Percentiles rank a stretch among this genome's conserved stretches.
These are phyloP conservation scores for Exophiala phaeomuriformis DNA, from an alignment of 2,329 filamentous ascomycete species.

Conservation along the genomic window DNA sequence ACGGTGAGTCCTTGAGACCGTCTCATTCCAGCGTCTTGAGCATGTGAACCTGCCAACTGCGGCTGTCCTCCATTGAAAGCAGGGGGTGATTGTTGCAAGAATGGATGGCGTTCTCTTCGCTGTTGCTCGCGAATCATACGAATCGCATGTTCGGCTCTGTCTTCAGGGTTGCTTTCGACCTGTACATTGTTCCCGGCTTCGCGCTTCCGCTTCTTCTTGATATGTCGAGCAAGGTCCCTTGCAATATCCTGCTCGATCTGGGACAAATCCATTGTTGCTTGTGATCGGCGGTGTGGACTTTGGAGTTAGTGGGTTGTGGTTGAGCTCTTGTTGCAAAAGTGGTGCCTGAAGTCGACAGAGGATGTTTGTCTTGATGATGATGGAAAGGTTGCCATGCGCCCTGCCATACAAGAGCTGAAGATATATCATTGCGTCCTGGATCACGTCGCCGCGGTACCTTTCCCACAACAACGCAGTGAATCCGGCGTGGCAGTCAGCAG, in stretches of 20 bases:
- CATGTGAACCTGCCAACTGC: too few species aligned
- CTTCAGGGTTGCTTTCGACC: background rate
- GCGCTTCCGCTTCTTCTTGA: background rate
- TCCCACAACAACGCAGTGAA: too few species aligned
- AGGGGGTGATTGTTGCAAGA: background rate
- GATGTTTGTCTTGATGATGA: too few species aligned
- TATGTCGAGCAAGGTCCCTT: background rate
- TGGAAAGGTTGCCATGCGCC: too few species aligned
- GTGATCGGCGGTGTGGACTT: background rate
- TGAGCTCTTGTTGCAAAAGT: too few species aligned
- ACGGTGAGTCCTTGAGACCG: background rate
- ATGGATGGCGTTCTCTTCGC: background rate
- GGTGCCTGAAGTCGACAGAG: too few species aligned
- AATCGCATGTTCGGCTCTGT: too few species aligned
- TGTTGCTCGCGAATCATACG: background rate
- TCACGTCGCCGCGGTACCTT: too few species aligned
- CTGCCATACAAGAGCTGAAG: too few species aligned
- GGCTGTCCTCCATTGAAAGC: background rate
- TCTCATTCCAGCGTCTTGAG: background rate
- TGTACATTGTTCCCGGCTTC: background rate
- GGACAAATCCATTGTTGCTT: background rate
- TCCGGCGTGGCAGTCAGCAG: too few species aligned
- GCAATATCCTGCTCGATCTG: background rate
- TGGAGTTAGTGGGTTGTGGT: too few species aligned
- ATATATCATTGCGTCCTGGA: too few species aligned